phyloP scores from a whole-genome alignment of 2,329 filamentous ascomycete genomes.

The Monosporascus sp. region DNA sequence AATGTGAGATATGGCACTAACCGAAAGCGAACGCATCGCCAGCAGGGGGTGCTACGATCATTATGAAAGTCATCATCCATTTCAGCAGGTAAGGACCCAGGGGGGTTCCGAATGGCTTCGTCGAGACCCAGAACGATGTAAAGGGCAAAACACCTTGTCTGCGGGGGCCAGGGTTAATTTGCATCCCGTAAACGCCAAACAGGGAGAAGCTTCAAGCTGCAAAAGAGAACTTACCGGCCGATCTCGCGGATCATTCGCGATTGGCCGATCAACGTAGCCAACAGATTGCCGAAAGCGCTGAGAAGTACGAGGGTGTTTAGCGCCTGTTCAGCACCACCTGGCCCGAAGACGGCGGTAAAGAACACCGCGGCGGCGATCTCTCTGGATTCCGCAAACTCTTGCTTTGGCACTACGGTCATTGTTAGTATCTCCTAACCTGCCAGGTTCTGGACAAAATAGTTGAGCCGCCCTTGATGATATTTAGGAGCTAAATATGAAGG shows the following conservation, averaged over 20 bases:
- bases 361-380: slow-evolving; percentile 51
- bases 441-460: too few relatives aligned
- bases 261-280: slow-evolving; percentile 49
- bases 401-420: slow-evolving; percentile 36
- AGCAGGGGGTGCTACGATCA: slow-evolving; percentile 55
- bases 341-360: slow-evolving; percentile 53
- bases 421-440: not conserved
- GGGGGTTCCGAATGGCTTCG: slow-evolving; percentile 57
- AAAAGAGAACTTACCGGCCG: slow-evolving; percentile 34
- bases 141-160: slow-evolving; percentile 57
- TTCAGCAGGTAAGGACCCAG: slow-evolving; percentile 53
- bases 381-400: slow-evolving; percentile 43
- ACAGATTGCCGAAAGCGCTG: slow-evolving; percentile 52
- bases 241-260: slow-evolving; percentile 55
- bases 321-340: slow-evolving; percentile 39
- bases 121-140: slow-evolving; percentile 55
- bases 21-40: slow-evolving; percentile 61
- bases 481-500: too few relatives aligned
- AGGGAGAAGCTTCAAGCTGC: not conserved
- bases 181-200: not conserved
- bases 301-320: slow-evolving; percentile 53
- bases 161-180: not conserved
- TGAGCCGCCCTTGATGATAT: too few relatives aligned
- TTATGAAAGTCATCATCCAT: slow-evolving; percentile 50
- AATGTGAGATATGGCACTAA: slow-evolving; percentile 16